Conservation (phyloP, 2,329 filamentous ascomycete genomes). For the Colletotrichum aenigma region DNA sequence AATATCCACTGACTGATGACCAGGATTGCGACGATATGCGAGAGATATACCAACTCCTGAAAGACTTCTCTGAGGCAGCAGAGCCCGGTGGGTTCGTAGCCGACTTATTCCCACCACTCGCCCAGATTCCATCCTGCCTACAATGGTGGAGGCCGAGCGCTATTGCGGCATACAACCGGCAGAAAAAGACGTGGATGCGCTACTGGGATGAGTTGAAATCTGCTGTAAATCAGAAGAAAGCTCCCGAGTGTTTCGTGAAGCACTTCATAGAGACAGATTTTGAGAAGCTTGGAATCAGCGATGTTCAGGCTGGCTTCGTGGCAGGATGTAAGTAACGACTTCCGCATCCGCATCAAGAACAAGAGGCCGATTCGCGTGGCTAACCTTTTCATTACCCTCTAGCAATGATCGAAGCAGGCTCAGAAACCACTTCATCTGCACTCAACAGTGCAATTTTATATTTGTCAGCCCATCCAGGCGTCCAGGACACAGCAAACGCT, state of each 20-base stretch:
- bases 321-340: background rate
- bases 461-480: background rate
- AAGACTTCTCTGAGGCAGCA: background rate
- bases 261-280: background rate
- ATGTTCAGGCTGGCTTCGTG: background rate
- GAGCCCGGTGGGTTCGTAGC: background rate
- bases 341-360: background rate
- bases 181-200: background rate
- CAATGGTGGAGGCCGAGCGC: background rate
- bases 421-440: background rate
- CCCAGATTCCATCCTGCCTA: background rate
- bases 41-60: background rate
- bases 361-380: background rate
- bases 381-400: background rate
- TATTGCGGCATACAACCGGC: background rate
- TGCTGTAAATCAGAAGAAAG: background rate
- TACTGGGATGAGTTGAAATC: background rate
- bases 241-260: background rate
- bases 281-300: background rate
- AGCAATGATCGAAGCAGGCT: background rate
- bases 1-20: background rate
- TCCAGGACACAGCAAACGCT: background rate
- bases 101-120: background rate
- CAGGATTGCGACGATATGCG: background rate
- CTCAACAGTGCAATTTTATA: background rate